Base-by-base conservation (phyloP, 2,329 filamentous ascomycete species). In the Hypoxylon sp. region DNA sequence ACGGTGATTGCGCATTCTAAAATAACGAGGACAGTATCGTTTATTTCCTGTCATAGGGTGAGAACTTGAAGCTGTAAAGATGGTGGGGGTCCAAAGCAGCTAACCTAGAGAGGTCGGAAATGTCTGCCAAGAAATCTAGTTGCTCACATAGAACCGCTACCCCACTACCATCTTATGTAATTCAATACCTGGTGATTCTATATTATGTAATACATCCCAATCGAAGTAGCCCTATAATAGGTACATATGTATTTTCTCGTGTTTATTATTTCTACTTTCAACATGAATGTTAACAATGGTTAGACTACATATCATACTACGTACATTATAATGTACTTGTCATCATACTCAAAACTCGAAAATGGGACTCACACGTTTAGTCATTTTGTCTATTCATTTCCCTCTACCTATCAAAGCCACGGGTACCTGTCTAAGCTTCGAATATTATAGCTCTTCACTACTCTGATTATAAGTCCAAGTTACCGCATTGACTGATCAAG, bases 401-500 rank as follows among this genome's bases (percentile, higher is more conserved):
- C 54, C 42, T 47, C 57, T 58, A 53, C 33, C 50, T 63, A 46
- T 51, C 26, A 53, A 53, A 57, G 22, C 50, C 57, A 65, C 50
- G 22, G 48, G 48, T 57, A 50, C 48, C 54, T 57, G 42, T 68
- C 58, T 60, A 68, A 68, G 58, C 53, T 56, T 68, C 55, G 65
- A 70, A 64, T 71, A 62, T 69, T 67, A 71, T 60, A 70, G 57
- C 59, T 67, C 66, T 50, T 60, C 50, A 24, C 68, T 70, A 33
- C 65, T 65, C 39, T 60, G 19, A 65, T 68, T 63, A 70, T 65
- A 68, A 70, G 66, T 63, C 63, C 63, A 63, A 52, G 52, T 63
- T 59, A 17, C 58, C 50, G 5, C 29, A 44, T 64, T 46, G 24
- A 35, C 47, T 59, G 24, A 26, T 63, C 59, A 22, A 51, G 24